Conservation (phyloP, 108 stramenopile species). For the Cylindrotheca fusiformis region DNA sequence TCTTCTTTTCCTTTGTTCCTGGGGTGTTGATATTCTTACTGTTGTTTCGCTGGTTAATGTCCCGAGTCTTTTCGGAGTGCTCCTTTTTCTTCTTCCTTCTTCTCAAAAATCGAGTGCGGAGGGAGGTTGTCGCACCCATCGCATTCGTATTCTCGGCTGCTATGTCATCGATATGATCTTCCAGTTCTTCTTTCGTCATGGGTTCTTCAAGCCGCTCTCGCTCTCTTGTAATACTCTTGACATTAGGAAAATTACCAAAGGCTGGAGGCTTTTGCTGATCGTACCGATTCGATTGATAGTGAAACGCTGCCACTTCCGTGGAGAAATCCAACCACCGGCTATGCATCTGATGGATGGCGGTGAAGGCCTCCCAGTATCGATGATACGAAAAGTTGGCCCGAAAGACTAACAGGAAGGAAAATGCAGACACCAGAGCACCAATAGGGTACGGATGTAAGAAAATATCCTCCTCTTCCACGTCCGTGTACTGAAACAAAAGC, state of each 20-base stretch:
- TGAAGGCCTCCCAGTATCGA: conserved; percentile 72
- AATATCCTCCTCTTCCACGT: conserved; percentile 2
- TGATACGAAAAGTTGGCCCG: conserved; percentile 51
- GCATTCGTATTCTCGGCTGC: not conserved
- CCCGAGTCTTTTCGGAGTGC: not conserved
- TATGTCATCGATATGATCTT: not conserved
- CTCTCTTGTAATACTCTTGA: conserved; percentile 2
- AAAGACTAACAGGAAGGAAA: conserved; percentile 65
- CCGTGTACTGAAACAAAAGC: conserved; percentile 7
- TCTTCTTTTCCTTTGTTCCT: not conserved
- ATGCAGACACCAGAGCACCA: conserved; percentile 51
- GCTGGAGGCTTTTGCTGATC: conserved; percentile 47
- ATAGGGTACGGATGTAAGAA: conserved; percentile 66
- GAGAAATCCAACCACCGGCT: conserved; percentile 70
- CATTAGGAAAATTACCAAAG: conserved; percentile 50
- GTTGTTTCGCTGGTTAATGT: conserved; percentile 2
- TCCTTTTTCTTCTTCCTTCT: not conserved
- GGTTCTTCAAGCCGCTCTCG: conserved; percentile 11
- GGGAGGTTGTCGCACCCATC: not conserved
- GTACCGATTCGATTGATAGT: conserved; percentile 56
- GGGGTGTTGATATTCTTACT: not conserved
- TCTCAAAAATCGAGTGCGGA: not conserved
- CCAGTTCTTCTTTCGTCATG: not conserved
- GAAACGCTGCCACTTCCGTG: conserved; percentile 63
- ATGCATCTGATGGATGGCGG: conserved; percentile 68